Percentiles rank a stretch among this genome's conserved stretches.
phyloP scores from a whole-genome alignment of 2,329 filamentous ascomycete genomes.

The Aspergillus proliferans region DNA sequence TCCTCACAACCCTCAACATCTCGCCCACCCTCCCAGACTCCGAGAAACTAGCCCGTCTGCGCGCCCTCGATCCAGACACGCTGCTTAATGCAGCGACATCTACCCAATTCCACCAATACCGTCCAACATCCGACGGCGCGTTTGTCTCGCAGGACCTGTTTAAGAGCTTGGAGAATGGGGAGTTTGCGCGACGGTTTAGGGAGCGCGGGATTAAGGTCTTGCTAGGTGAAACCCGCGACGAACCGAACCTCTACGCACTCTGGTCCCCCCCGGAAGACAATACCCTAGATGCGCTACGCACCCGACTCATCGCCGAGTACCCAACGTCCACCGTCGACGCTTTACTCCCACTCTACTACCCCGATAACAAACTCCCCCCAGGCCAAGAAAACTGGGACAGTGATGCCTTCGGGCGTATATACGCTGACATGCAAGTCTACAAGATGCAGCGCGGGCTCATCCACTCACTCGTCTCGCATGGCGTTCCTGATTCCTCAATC shows the following conservation, averaged over 20 bases:
- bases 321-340: constrained; percentile 38
- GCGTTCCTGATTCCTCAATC: constrained; percentile 39
- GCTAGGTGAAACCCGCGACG: constrained; percentile 51
- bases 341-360: constrained; percentile 43
- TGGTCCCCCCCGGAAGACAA: constrained; percentile 44
- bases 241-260: constrained; percentile 47
- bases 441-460: constrained; percentile 48
- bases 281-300: constrained; percentile 36
- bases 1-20: constrained; percentile 42
- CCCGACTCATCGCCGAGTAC: constrained; percentile 49
- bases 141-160: constrained; percentile 45
- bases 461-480: constrained; percentile 37
- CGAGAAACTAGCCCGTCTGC: constrained; percentile 44
- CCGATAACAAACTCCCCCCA: constrained; percentile 31
- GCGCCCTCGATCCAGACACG: constrained; percentile 30
- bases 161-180: constrained; percentile 42
- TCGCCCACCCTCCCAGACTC: constrained; percentile 29
- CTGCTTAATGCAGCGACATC: constrained; percentile 39
- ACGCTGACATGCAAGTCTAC: constrained; percentile 53
- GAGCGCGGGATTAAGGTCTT: constrained; percentile 44
- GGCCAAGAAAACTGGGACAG: constrained; percentile 40
- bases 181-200: constrained; percentile 42
- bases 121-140: constrained; percentile 44
- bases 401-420: constrained; percentile 49
- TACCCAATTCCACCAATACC: constrained; percentile 49